Evolutionary conservation across 202 grass and related monocot species (phyloP), one percentile per base, ranked within the genome.

Genomic region (Cymbopogon flexuosus): DNA sequence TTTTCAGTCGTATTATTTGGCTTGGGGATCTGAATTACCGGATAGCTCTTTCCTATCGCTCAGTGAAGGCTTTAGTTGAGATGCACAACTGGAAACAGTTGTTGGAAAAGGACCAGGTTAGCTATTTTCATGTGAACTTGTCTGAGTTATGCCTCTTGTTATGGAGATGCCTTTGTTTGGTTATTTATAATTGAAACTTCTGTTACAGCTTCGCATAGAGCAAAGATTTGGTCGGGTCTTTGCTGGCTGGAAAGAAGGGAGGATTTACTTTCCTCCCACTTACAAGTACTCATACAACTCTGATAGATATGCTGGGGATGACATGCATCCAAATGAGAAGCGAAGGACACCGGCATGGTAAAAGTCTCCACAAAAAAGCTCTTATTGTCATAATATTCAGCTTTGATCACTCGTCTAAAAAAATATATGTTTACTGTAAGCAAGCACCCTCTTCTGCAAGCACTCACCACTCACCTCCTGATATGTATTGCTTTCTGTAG

Each of bases 251-350:
- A 97, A 87, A 80, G 94, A 97, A 82, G 94, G 94, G 40, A 90
- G 85, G 42, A 97, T 97, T 78, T 94, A 88, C 84, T 97, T 97
- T 68, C 94, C 94, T 73, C 94, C 94, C 24, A 97, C 94, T 0
- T 97, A 97, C 58, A 97, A 97, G 83, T 97, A 97, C 81, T 94
- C 89, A 11, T 90, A 87, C 73, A 97, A 97, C 54, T 97, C 94
- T 0, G 94, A 97, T 63, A 84, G 91, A 87, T 97, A 97, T 27
- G 85, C 94, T 3, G 91, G 94, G 0, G 91, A 97, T 72, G 94
- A 91, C 73, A 84, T 92, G 86, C 83, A 82, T 66, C 87, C 84
- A 8, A 97, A 97, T 56, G 94, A 92, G 81, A 97, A 97, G 83
- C 65, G 89, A 80, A 85, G 94, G 78, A 97, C 94, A 14, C 94